Base-by-base conservation (phyloP, 1,284 basidiomycete genomes). In the Sporisorium sorghi region DNA sequence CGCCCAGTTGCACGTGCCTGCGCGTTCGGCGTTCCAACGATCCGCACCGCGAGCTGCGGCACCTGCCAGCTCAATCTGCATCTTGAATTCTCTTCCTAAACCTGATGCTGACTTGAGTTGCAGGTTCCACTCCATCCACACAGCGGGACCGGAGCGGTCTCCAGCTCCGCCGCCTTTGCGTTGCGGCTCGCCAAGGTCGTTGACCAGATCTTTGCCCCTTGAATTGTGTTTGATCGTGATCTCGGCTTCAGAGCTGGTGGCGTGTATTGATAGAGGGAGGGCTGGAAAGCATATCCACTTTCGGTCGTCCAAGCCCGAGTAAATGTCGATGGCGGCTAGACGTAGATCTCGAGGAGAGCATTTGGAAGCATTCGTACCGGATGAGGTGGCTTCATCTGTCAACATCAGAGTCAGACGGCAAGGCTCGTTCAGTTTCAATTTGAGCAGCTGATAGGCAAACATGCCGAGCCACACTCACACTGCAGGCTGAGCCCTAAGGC, bases 71-170 rank as follows among this genome's bases (percentile, higher is more conserved):
- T 73, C 71, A 35, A 69, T 24, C 26, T 58, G 65, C 2, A 73
- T 9, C 42, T 56, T 73, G 47, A 56, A 35, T 2, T 32, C 43
- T 28, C 8, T 48, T 5, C 4, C 26, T 17, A 55, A 23, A 5
- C 21, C 33, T 17, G 35, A 17, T 17, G 30, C 1, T 7, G 19
- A 19, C 6, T n/a, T 43, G 26, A 60, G 46, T 4, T 55, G 21
- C 3, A 69, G 32, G 4, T n/a, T 47, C 72, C 72, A 74, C 30
- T 74, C 72, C 62, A 74, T 69, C 72, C 72, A 74, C 10, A 53
- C 62, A 39, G 58, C 66, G 5, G 72, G 72, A 5, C 72, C 66
- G 14, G 62, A 55, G n/a, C 58, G 54, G 12, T 57, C 66, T 4
- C 42, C 55, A 3, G 58, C 66, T 39, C 66, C 72, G 1, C 72